These are phyloP conservation scores for Astragalus glycyphyllos DNA, from an alignment of 306 rosid genomes.

Conservation along the genomic window DNA sequence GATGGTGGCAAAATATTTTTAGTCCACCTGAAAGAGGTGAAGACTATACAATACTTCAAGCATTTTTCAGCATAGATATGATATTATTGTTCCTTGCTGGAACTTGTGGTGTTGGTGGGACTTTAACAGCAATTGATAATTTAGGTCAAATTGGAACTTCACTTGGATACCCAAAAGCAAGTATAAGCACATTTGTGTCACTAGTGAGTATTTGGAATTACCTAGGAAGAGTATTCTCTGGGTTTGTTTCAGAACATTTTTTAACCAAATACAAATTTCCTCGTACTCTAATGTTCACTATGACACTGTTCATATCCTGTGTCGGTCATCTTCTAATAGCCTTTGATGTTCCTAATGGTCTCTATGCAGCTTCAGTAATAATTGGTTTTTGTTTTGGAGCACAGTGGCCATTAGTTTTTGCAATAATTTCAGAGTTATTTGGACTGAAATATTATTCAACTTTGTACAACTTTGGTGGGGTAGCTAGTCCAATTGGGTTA, in stretches of 20 bases:
- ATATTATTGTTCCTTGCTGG: conserved; percentile 52
- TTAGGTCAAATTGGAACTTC: conserved; percentile 67
- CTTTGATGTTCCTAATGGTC: conserved; percentile 48
- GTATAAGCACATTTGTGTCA: conserved; percentile 66
- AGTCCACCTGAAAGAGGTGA: conserved; percentile 63
- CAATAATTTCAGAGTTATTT: conserved; percentile 80
- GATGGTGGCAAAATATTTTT: conserved; percentile 58
- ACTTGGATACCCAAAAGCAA: conserved; percentile 48
- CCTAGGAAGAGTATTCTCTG: conserved; percentile 55
- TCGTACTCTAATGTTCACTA: conserved; percentile 57
- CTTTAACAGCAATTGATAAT: conserved; percentile 62
- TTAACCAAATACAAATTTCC: conserved; percentile 51
- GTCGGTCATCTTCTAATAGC: conserved; percentile 61
- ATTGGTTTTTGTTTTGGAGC: conserved; percentile 87
- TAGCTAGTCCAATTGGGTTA: conserved; percentile 69
- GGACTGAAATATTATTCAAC: conserved; percentile 84
- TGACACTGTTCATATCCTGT: conserved; percentile 53
- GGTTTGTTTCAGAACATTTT: conserved; percentile 57
- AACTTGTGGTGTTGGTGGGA: conserved; percentile 67
- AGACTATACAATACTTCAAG: conserved; percentile 69
- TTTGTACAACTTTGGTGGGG: conserved; percentile 74
- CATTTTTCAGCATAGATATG: conserved; percentile 70
- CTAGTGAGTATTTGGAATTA: conserved; percentile 71
- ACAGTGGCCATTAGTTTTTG: conserved; percentile 81
- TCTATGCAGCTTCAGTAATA: conserved; percentile 61